These are phyloP conservation scores for Cordyceps tenuipes DNA, from an alignment of 2,329 filamentous ascomycete species.

Conservation along the genomic window DNA sequence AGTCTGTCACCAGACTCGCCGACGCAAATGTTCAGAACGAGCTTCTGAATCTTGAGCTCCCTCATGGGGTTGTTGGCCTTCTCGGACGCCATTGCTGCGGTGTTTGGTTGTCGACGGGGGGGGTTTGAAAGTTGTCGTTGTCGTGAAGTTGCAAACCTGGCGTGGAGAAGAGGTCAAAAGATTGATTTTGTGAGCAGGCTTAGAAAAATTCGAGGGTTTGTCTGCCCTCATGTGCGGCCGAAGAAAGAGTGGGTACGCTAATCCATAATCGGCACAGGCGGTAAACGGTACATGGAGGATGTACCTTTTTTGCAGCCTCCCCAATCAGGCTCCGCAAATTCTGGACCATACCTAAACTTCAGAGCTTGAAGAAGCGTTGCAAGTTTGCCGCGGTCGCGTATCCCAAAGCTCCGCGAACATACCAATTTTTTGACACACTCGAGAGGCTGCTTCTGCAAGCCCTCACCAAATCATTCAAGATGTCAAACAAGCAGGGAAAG, in stretches of 20 bases:
- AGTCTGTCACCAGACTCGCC: conserved; percentile 99
- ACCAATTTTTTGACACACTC: conserved; percentile 36
- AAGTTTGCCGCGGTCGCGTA: conserved; percentile 32
- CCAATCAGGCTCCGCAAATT: conserved; percentile 39
- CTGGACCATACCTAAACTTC: conserved; percentile 26
- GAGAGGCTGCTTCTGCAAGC: conserved; percentile 25
- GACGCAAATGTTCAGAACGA: conserved; percentile 98
- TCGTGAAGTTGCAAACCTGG: conserved; percentile 22
- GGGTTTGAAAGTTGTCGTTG: conserved; percentile 24
- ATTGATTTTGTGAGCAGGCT: conserved; percentile 29
- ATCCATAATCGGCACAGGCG: conserved; percentile 19
- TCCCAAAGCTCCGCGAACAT: conserved; percentile 28
- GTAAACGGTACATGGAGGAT: conserved; percentile 21
- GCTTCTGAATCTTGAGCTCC: conserved; percentile 98
- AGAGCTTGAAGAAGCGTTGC: conserved; percentile 36
- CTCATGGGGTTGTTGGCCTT: conserved; percentile 98
- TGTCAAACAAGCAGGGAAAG: conserved; percentile 85
- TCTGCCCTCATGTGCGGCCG: conserved; percentile 29
- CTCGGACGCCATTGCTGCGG: conserved; percentile 52
- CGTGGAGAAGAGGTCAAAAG: conserved; percentile 17
- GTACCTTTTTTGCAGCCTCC: conserved; percentile 29
- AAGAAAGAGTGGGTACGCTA: conserved; percentile 17
- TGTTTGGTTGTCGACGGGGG: conserved; percentile 23
- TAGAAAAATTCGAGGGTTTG: conserved; percentile 32
- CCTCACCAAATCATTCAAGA: conserved; percentile 22